These are phyloP conservation scores for Blastocystis sp. DNA, from an alignment of 352 stramenopile species.

Conservation along the genomic window DNA sequence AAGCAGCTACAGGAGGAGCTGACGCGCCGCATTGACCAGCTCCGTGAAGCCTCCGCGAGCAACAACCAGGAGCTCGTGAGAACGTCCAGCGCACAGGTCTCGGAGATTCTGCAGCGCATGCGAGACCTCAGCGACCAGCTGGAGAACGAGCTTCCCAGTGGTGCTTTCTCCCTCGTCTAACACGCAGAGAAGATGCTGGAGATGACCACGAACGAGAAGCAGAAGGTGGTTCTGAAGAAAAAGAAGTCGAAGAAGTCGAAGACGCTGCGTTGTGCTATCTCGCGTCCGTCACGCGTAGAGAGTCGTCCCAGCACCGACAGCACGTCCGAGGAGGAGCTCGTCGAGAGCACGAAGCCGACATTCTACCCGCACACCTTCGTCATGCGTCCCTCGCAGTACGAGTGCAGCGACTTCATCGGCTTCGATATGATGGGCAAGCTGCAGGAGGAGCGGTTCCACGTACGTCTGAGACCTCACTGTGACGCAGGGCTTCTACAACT, in stretches of 20 bases:
- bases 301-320: not conserved
- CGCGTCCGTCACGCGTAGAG: not conserved
- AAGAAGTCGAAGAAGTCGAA: not conserved
- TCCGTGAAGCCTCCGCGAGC: not conserved
- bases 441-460: not conserved
- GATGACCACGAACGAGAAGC: conserved; percentile 46
- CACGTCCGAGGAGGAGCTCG: conserved; percentile 32
- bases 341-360: conserved; percentile 49
- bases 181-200: conserved; percentile 26
- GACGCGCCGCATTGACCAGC: not conserved
- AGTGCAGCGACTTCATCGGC: not conserved
- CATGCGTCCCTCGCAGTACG: not conserved
- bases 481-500: conserved; percentile 40
- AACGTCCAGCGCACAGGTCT: not conserved
- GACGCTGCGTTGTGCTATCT: not conserved
- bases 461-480: not conserved
- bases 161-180: not conserved
- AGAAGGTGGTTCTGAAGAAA: conserved; percentile 24
- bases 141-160: not conserved
- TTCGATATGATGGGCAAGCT: conserved; percentile 25
- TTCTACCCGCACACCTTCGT: conserved; percentile 44
- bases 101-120: conserved; percentile 7
- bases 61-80: not conserved
- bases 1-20: conserved; percentile 46
- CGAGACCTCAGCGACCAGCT: conserved; percentile 24